These are phyloP conservation scores for Letharia columbiana DNA, from an alignment of 495 filamentous ascomycete genomes.

Conservation along the genomic window DNA sequence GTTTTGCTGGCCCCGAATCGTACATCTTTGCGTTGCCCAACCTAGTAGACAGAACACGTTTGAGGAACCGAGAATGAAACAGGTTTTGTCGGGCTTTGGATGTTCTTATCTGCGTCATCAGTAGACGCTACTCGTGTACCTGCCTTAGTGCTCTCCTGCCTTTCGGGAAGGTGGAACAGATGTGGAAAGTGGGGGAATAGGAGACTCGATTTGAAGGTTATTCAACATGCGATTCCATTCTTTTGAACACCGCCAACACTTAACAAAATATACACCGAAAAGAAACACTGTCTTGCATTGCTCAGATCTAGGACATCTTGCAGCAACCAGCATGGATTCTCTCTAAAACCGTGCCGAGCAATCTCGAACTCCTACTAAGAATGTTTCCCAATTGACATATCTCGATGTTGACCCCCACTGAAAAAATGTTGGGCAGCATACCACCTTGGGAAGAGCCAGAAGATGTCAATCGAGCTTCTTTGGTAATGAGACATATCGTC, in stretches of 20 bases:
- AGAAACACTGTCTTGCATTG: background rate
- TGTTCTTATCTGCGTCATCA: conserved; percentile 10
- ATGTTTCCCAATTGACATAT: background rate
- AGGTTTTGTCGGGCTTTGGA: background rate
- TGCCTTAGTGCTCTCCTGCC: background rate
- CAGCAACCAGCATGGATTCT: background rate
- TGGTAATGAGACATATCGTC: too few species aligned
- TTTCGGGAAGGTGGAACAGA: background rate
- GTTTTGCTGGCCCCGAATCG: background rate
- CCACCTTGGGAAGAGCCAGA: background rate
- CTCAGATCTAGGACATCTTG: background rate
- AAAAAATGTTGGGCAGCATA: background rate
- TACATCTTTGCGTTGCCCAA: background rate
- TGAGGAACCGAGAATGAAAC: background rate
- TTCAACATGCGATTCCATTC: background rate
- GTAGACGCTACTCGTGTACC: background rate
- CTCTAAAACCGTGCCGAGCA: background rate
- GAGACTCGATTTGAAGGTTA: background rate
- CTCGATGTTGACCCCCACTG: background rate
- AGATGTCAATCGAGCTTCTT: background rate
- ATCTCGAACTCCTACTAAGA: background rate
- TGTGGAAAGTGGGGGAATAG: background rate
- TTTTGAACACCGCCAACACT: background rate
- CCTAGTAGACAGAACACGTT: background rate
- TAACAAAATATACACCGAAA: background rate